Base-by-base conservation (phyloP, 75 land plant species). In the Adiantum capillusveneris region DNA sequence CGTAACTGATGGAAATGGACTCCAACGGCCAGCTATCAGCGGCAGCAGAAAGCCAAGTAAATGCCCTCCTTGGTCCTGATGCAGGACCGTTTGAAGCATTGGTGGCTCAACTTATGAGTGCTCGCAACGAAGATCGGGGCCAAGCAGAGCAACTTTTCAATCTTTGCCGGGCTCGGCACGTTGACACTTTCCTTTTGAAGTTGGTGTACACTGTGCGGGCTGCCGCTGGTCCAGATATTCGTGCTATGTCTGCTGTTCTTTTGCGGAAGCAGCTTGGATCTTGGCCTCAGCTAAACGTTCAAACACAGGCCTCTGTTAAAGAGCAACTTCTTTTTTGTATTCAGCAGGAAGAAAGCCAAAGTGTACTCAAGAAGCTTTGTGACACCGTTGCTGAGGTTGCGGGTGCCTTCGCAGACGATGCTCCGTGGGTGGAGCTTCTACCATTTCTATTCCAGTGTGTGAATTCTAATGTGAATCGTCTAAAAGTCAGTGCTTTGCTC, bases 371-470 rank as follows among this genome's bases (percentile, higher is more conserved):
- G 34, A 63, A 63, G 63, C 63, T 63, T 25, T 54, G 65, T 26
- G 62, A 63, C 16, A 63, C 65, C 17, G 65, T 63, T 16, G 65
- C 65, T 6, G 63, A 63, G 65, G 28, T 63, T 14, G 65, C 65
- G 3, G 63, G 64, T 2, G 11, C 11, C 16, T 1, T 31, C 14
- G 13, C 48, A 13, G 65, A 57, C 31, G 63, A 57, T n/a, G 24
- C 53, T 24, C 18, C 20, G 16, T 63, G 65, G 65, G 59, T 57
- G 17, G 65, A 63, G 39, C 65, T 63, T 19, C 19, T 63, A 11
- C 64, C 1, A 24, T 63, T 63, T 17, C 27, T 63, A 57, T 63
- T 63, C 28, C 62, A 31, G n/a, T 63, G 63, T 3, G 65, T 31
- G 34, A 63, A 57, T 63, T 63, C 65, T 13, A 57, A 63, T 25